These are phyloP conservation scores for Pseudoneurospora amorphoporcata DNA, from an alignment of 495 filamentous ascomycete species.

Conservation along the genomic window DNA sequence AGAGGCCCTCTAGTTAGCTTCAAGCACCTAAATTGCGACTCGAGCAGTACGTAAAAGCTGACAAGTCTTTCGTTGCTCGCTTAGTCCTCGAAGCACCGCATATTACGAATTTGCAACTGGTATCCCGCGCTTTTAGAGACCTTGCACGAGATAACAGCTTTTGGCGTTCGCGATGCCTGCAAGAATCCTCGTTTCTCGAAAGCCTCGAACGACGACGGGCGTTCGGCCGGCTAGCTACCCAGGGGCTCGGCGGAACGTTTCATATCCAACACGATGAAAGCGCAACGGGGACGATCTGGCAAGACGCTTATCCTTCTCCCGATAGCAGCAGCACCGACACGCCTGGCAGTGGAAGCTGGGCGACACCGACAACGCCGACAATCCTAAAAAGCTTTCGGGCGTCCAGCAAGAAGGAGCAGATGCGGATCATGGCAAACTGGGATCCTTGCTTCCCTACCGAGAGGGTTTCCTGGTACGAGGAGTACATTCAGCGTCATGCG, in stretches of 20 bases:
- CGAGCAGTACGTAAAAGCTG: neutral
- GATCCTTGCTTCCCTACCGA: conserved; percentile 65
- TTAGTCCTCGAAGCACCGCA: conserved; percentile 59
- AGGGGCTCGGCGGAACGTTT: conserved; percentile 14
- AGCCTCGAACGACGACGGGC: conserved; percentile 34
- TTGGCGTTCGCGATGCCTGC: conserved; percentile 69
- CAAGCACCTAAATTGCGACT: neutral
- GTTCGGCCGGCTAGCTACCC: conserved; percentile 21
- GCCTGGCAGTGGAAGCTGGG: conserved; percentile 5
- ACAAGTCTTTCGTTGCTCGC: neutral
- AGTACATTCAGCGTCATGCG: conserved; percentile 76
- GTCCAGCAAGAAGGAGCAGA: conserved; percentile 36
- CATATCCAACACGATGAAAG: conserved; percentile 19
- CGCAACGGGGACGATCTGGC: conserved; percentile 13
- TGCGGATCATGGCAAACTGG: conserved; percentile 60
- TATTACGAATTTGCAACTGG: conserved; percentile 59
- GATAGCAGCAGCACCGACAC: conserved; percentile 12
- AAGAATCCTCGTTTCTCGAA: conserved; percentile 49
- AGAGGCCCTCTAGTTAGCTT: neutral
- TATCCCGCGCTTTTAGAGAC: conserved; percentile 55
- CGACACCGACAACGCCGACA: conserved; percentile 15
- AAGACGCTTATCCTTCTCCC: neutral
- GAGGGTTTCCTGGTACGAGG: conserved; percentile 69
- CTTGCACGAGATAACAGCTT: conserved; percentile 64
- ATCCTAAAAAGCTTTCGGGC: conserved; percentile 11